Evolutionary conservation across 805 yeast genomes (phyloP).

Genomic region (Myxozyma melibiosi): DNA sequence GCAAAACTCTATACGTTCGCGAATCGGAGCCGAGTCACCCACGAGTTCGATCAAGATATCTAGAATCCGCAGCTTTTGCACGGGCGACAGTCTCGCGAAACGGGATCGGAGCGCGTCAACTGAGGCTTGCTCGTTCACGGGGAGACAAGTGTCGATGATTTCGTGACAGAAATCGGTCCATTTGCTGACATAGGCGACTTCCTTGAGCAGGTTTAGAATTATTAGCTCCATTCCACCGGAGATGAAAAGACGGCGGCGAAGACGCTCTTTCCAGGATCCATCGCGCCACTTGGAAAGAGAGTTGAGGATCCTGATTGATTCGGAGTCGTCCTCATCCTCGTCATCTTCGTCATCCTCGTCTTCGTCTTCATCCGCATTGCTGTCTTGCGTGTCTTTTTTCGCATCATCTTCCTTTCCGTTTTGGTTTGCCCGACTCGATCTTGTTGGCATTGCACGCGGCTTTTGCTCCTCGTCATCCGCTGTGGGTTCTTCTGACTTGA

Average conservation of each 20-base stretch:
- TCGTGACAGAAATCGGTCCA: constrained; percentile 54
- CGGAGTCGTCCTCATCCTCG: neutral
- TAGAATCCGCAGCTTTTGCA: constrained; percentile 58
- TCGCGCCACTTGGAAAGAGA: constrained; percentile 44
- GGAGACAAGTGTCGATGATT: constrained; percentile 59
- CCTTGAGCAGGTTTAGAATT: constrained; percentile 69
- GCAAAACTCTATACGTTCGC: constrained; percentile 67
- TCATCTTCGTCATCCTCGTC: neutral
- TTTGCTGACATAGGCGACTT: constrained; percentile 58
- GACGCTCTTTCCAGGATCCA: constrained; percentile 73
- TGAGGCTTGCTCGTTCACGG: constrained; percentile 51
- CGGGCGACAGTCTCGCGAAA: constrained; percentile 59
- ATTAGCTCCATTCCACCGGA: constrained; percentile 87
- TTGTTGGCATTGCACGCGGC: neutral
- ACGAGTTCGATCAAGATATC: constrained; percentile 66
- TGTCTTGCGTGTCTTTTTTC: neutral
- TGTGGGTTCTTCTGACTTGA: neutral
- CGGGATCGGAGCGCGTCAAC: constrained; percentile 53
- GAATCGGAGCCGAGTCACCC: constrained; percentile 58
- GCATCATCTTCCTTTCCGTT: neutral
- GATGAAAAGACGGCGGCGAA: constrained; percentile 70
- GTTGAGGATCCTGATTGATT: constrained; percentile 4
- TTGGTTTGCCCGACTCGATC: neutral
- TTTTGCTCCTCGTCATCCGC: neutral
- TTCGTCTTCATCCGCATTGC: neutral